Evolutionary conservation across 2,329 filamentous ascomycete species (phyloP), one percentile per base, ranked within the genome.

Genomic region (Mollisia scopiformis): DNA sequence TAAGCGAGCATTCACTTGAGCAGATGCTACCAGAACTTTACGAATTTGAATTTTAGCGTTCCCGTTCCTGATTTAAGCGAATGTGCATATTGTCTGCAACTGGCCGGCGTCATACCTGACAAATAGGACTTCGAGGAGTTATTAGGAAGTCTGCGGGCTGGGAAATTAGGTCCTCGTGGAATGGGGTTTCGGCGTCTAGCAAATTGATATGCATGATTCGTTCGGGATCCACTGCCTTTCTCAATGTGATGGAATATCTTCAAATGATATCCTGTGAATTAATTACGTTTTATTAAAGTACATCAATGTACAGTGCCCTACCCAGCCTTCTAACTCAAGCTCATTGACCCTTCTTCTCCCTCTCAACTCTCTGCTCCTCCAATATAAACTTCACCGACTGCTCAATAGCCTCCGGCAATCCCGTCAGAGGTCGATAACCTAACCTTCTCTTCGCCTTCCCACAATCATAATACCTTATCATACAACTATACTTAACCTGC

Each of bases 391-490:
- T 62, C 13, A 74, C 72, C 0, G 62, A 52, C 53, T 59, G 70
- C 55, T 68, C 62, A 43, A 74, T 88, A 4, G 88, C 90, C 67
- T 92, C 88, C 63, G 87, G 82, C 59, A 93, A 76, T 43, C 80
- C 78, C 55, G 90, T 86, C 57, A 91, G 75, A 2, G 90, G 90
- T 73, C 77, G 74, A 75, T 93, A 93, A 2, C 88, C 88, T 58
- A 93, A 77, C 67, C 89, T 80, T 68, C 74, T 79, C 80, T 86
- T 90, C 59, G 90, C 90, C 82, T 93, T 93, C 61, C 80, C 79
- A 72, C 92, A 92, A 76, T 87, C 87, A 76, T 90, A 92, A 77
- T 92, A 93, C 59, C 90, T 82, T 59, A 87, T 90, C 87, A 92
- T 90, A 73, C 84, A 88, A 71, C 85, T 86, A 74, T 88, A 91